Conservation (phyloP, 495 filamentous ascomycete genomes). For the Podospora pseudocomata region DNA sequence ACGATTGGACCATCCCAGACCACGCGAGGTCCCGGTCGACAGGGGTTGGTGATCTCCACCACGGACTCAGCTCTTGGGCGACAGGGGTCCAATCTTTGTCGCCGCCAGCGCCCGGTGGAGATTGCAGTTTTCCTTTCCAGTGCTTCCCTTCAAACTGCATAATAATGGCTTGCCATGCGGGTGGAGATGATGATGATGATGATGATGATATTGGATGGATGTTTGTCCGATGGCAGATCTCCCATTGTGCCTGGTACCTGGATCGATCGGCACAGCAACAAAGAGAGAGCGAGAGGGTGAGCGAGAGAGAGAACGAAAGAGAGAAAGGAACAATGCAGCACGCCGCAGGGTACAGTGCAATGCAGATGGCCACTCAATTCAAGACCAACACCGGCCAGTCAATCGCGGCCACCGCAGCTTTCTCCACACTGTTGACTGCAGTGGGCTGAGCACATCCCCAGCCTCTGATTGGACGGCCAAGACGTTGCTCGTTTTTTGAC, state of each 20-base stretch:
- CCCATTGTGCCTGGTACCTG: background rate
- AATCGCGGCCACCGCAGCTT: background rate
- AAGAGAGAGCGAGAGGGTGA: background rate
- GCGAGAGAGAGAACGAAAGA: background rate
- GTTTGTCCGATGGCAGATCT: background rate
- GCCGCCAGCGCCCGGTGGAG: background rate
- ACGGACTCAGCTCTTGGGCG: background rate
- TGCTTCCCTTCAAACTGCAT: background rate
- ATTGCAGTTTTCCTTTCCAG: background rate
- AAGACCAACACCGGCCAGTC: background rate
- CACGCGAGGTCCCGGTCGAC: background rate
- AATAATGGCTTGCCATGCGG: background rate
- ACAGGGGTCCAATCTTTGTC: background rate
- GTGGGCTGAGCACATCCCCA: background rate
- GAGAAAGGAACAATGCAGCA: background rate
- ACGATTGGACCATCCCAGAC: conserved; percentile 4
- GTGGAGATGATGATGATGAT: background rate
- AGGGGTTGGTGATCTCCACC: conserved; percentile 1
- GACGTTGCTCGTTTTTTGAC: background rate
- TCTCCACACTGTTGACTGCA: background rate
- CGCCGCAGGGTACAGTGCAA: background rate
- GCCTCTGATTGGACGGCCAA: background rate
- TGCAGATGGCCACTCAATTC: too few species aligned
- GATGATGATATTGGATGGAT: background rate
- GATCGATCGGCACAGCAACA: background rate